Conservation (phyloP, 257 asterid species). For the Schizonepeta tenuifolia region DNA sequence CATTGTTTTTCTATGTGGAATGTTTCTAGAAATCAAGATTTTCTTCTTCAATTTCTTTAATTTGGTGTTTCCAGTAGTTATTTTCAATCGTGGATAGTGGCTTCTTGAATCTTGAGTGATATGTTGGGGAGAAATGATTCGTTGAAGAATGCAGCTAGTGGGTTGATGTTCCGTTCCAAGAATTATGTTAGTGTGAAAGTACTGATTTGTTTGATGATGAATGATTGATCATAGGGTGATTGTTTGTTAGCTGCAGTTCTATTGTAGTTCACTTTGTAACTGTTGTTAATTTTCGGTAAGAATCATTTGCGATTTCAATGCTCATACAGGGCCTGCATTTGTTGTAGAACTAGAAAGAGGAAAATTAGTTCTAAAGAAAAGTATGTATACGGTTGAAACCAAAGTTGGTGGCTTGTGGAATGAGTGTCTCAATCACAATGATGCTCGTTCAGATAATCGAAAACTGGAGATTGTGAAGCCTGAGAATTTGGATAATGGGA, state of each 20-base stretch:
- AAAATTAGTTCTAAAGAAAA: conserved; percentile 39
- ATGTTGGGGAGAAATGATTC: neutral
- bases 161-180: neutral
- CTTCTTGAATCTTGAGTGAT: conserved; percentile 8
- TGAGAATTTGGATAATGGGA: conserved; percentile 26
- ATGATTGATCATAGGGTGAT: conserved; percentile 20
- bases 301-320: neutral
- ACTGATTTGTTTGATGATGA: conserved; percentile 16
- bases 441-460: neutral
- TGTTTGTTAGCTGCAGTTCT: neutral
- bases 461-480: neutral
- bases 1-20: neutral
- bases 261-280: neutral
- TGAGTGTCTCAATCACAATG: neutral
- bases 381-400: conserved; percentile 34
- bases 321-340: conserved; percentile 54
- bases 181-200: neutral
- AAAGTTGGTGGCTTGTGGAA: conserved; percentile 19
- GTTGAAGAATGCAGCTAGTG: conserved; percentile 24
- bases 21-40: conserved; percentile 7
- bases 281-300: neutral
- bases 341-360: conserved; percentile 18
- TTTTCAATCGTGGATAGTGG: neutral
- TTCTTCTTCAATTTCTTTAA: neutral
- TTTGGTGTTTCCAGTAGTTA: neutral